Evolutionary conservation across 768 basidiomycete species (phyloP).

Genomic region (Termitomyces sp.): DNA sequence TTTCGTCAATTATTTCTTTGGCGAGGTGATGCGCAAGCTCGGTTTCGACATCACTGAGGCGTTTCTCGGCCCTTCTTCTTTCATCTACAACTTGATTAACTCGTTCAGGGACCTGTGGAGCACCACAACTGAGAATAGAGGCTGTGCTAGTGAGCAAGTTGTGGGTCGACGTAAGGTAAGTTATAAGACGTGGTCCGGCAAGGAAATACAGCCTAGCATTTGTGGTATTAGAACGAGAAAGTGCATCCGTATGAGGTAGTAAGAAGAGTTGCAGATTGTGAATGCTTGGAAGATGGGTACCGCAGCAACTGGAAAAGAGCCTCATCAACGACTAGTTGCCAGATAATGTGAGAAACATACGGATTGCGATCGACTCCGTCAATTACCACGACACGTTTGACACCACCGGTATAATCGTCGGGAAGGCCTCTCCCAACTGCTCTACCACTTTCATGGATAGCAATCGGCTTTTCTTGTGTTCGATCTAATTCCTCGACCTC

Average conservation of each 20-base stretch:
- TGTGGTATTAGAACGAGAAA: conserved; percentile 53
- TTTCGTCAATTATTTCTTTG: conserved; percentile 29
- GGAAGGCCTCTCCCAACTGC: conserved; percentile 57
- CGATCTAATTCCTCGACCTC: conserved; percentile 65
- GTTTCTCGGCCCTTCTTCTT: conserved; percentile 60
- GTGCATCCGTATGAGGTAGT: conserved; percentile 60
- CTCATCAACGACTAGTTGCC: conserved; percentile 9
- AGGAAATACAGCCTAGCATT: conserved; percentile 79
- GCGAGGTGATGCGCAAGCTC: conserved; percentile 56
- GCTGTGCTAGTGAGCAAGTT: conserved; percentile 49
- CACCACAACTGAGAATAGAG: conserved; percentile 60
- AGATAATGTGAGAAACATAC: conserved; percentile 32
- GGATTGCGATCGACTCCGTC: conserved; percentile 79
- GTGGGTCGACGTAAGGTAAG: conserved; percentile 56
- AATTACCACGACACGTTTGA: conserved; percentile 77
- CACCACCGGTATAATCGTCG: conserved; percentile 67
- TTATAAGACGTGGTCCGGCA: conserved; percentile 70
- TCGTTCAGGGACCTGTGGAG: conserved; percentile 61
- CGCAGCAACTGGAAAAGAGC: conserved; percentile 53
- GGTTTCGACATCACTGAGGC: conserved; percentile 60
- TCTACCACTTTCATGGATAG: conserved; percentile 40
- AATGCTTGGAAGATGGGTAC: conserved; percentile 78
- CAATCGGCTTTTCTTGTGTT: conserved; percentile 24
- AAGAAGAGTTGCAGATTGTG: conserved; percentile 70
- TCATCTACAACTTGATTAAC: conserved; percentile 63